Evolutionary conservation across 345 rosid genomes (phyloP).

Genomic region (Dovyalis caffra): DNA sequence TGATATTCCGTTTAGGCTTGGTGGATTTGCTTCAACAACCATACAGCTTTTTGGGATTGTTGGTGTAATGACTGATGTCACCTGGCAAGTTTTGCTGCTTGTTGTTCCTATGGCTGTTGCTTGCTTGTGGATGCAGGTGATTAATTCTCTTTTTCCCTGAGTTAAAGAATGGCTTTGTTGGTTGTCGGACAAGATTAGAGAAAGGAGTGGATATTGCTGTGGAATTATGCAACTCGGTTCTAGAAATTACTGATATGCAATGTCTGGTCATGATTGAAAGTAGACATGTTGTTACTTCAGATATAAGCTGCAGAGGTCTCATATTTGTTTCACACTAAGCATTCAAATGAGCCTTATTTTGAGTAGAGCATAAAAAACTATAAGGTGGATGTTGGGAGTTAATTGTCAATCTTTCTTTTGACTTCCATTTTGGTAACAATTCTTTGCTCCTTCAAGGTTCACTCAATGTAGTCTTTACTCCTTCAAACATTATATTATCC

Average conservation of each 20-base stretch:
- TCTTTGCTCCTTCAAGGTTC: neutral
- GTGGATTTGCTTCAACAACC: conserved; percentile 99
- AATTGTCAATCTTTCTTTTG: neutral
- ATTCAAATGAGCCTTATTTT: neutral
- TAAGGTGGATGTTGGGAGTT: neutral
- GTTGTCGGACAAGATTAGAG: conserved; percentile 2
- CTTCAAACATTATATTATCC: neutral
- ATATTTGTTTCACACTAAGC: neutral
- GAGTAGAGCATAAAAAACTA: neutral
- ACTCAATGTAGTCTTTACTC: neutral
- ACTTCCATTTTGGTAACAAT: neutral
- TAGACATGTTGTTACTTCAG: neutral
- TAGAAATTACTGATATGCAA: neutral
- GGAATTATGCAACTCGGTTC: conserved; percentile 1
- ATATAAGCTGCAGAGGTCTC: neutral
- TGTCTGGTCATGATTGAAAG: neutral
- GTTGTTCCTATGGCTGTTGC: conserved; percentile 95
- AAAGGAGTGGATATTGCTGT: conserved; percentile 11
- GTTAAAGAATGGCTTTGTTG: conserved; percentile 7
- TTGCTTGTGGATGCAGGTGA: conserved; percentile 99
- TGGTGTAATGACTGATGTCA: conserved; percentile 90
- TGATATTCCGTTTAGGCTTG: conserved; percentile 98
- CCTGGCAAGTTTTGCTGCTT: conserved; percentile 98
- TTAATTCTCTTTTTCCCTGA: conserved; percentile 4
- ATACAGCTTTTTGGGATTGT: conserved; percentile 96